Base-by-base conservation (phyloP, 768 basidiomycete genomes). In the Trametes cinnabarina region DNA sequence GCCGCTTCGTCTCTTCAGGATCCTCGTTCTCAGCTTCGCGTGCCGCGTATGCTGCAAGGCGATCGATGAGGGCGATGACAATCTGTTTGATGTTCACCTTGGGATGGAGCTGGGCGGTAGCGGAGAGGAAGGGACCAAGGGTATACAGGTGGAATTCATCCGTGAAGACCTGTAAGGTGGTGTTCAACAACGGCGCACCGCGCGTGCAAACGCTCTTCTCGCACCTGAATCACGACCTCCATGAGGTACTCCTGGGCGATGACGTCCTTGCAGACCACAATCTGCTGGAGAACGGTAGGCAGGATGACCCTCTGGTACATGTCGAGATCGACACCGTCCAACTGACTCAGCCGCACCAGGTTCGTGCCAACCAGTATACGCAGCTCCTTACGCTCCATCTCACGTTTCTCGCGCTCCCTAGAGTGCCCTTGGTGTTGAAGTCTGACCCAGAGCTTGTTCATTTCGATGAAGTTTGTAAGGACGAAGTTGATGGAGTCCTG, bases 361-460 rank as follows among this genome's bases (percentile, higher is more conserved):
- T 98, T 99, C 17, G 96, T 99, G 22, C 97, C 96, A 58, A 99
- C 97, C 28, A 98, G 80, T 59, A 98, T 98, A 4, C 97, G 87
- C 51, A 99, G 76, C 65, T 99, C 97, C 58, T 89, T 86, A 28
- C 97, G 87, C 69, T 99, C 97, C 79, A 96, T 78, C 72, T 98
- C 97, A 51, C 97, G 90, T 73, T 97, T 97, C 71, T 99, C 97
- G 51, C 95, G 86, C 71, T 99, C 97, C 46, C 94, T 84, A 1
- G 94, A 97, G 68, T 98, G 95, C 0, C 96, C 97, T 68, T 96
- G 92, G 68, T 99, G 97, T 72, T 98, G 97, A 11, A 98, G 80
- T 39, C 97, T 91, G 3, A 99, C 96, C 97, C 97, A 98, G 22
- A 98, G 86, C 71, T 98, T 99, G 82, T 98, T 98, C 96, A 98